Evolutionary conservation across 208 protist species (phyloP), one percentile per base, ranked within the genome.

Genomic region (Leishmania turanica): DNA sequence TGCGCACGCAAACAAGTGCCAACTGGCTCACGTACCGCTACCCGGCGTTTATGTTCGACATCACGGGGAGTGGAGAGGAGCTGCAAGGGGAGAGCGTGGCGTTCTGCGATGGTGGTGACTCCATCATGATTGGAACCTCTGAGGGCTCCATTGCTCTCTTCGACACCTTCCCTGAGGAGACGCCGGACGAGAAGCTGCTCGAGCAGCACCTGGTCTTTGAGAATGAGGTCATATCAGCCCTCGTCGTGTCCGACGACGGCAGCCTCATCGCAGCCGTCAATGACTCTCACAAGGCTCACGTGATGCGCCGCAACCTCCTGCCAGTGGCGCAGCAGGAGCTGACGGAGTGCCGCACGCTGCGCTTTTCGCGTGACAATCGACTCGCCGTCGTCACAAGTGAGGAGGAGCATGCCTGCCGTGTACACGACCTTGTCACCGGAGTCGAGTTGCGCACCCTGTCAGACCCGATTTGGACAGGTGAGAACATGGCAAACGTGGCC

Each of bases 201-300:
- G 92, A 96, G 83, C 92, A 96, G 76, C 95, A 96, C 75, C 62
- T 96, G 45, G 84, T 96, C 27, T 96, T 96, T 78, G 95, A 97
- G 75, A 92, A 93, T 58, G 91, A 96, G 76, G 84, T 86, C 73
- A 87, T 97, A 21, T 56, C 82, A 15, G 80, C 85, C 9, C 65
- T 97, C 47, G 86, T 87, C 56, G 88, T 92, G n/a, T 96, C 93
- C 3, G 56, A 71, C 75, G 85, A 96, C 72, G 87, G 86, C 31
- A 60, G 78, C 31, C 80, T 96, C 19, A 75, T 97, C 42, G 85
- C 88, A 42, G 90, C 88, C 21, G 82, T 95, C 45, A 89, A 86
- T 75, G 85, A 89, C 31, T 79, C 80, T 7, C 68, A 86, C 60
- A 85, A 80, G 58, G 81, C 91, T 47, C 88, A 91, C 62, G 82